Evolutionary conservation across 2,329 filamentous ascomycete genomes (phyloP).

Genomic region (Alternaria triticimaculans): DNA sequence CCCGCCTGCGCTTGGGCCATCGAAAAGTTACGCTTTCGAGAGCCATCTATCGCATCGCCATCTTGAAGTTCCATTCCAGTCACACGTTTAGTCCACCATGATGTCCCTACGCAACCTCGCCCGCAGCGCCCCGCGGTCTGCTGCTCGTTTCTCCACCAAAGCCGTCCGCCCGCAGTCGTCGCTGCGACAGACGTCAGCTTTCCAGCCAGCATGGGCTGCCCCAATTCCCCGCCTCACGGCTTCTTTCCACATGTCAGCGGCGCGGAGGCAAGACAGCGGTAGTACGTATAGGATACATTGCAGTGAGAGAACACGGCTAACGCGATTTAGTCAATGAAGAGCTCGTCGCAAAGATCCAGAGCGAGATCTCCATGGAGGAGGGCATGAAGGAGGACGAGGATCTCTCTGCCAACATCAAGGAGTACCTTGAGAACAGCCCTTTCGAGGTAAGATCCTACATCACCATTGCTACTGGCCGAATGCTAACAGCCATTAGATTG

Average conservation of each 20-base stretch:
- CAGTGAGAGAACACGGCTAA: slow-evolving; percentile 16
- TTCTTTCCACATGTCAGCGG: slow-evolving; percentile 53
- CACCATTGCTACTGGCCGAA: not conserved
- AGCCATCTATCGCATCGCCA: slow-evolving; percentile 15
- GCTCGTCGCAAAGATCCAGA: slow-evolving; percentile 81
- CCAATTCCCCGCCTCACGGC: slow-evolving; percentile 43
- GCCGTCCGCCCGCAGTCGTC: slow-evolving; percentile 46
- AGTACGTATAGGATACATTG: slow-evolving; percentile 11
- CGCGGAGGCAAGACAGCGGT: slow-evolving; percentile 45
- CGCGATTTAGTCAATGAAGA: slow-evolving; percentile 66
- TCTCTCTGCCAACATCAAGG: slow-evolving; percentile 78
- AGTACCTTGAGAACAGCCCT: slow-evolving; percentile 84
- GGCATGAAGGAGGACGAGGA: slow-evolving; percentile 77
- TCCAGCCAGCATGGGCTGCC: slow-evolving; percentile 43
- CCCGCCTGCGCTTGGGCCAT: slow-evolving; percentile 18
- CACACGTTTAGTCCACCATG: slow-evolving; percentile 43
- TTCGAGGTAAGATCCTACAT: slow-evolving; percentile 67
- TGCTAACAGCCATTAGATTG: slow-evolving; percentile 51
- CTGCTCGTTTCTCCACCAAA: slow-evolving; percentile 50
- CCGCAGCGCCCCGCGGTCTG: slow-evolving; percentile 53
- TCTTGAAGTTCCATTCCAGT: not conserved
- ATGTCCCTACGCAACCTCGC: slow-evolving; percentile 54
- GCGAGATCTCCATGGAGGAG: slow-evolving; percentile 67
- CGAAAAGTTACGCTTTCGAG: slow-evolving; percentile 30
- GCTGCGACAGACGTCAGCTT: slow-evolving; percentile 42